These are phyloP conservation scores for Cinnamomum chago DNA, from an alignment of 164 flowering plant species.

Conservation along the genomic window DNA sequence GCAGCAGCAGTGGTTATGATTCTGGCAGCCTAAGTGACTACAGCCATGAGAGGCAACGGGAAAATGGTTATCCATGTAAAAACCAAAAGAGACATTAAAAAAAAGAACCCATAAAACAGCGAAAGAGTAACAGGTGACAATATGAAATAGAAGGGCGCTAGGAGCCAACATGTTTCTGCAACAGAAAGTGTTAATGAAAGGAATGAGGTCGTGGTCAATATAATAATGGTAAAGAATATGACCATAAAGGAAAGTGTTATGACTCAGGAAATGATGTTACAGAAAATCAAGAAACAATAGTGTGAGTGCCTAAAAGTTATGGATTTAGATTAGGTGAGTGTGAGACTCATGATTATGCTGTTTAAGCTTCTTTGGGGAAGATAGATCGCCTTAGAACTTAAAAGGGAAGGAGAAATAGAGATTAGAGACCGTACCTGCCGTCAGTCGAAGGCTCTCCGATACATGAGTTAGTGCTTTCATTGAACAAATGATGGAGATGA, in stretches of 20 bases:
- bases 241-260: conserved; percentile 1
- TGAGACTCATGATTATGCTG: no score
- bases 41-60: conserved; percentile 5
- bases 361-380: no score
- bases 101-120: no score
- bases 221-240: conserved; percentile 9
- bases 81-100: background rate
- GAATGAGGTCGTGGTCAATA: conserved; percentile 3
- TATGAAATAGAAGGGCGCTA: background rate
- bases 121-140: background rate
- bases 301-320: no score
- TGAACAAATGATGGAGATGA: no score
- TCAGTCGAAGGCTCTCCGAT: no score
- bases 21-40: conserved; percentile 16
- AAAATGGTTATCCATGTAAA: conserved; percentile 1
- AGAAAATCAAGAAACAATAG: conserved; percentile 19
- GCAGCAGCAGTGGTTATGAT: conserved; percentile 15
- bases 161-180: background rate
- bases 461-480: no score
- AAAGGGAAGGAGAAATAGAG: no score
- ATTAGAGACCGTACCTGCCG: no score
- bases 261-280: conserved; percentile 19
- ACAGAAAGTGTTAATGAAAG: conserved; percentile 8
- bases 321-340: no score
- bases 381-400: no score